Percentiles rank a stretch among this genome's conserved stretches.
Evolutionary conservation across 2,329 filamentous ascomycete species (phyloP).

Genomic region (Epichloe festucae): DNA sequence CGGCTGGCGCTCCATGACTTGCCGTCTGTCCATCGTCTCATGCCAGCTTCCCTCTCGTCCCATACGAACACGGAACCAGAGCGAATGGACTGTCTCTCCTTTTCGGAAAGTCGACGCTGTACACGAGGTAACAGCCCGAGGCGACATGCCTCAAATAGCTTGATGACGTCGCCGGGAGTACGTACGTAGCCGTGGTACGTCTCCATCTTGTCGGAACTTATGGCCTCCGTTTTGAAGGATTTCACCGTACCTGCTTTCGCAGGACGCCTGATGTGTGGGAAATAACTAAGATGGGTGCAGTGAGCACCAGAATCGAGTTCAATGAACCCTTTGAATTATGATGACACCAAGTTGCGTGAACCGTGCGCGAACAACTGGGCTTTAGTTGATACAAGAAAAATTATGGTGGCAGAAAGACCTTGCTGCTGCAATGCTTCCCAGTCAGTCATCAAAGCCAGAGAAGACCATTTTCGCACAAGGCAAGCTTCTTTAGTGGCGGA

Average conservation of each 20-base stretch:
- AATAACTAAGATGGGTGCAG: not conserved
- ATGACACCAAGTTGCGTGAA: not conserved
- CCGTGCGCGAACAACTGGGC: not conserved
- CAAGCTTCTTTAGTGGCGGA: too few species aligned
- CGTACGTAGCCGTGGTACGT: slow-evolving; percentile 92
- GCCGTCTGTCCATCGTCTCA: slow-evolving; percentile 96
- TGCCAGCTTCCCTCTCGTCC: slow-evolving; percentile 98
- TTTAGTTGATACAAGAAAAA: not conserved
- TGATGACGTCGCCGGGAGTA: slow-evolving; percentile 92
- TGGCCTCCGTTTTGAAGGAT: slow-evolving; percentile 10
- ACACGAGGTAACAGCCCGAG: slow-evolving; percentile 82
- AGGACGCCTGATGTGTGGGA: slow-evolving; percentile 4
- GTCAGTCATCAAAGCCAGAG: not conserved
- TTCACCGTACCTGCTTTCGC: slow-evolving; percentile 9
- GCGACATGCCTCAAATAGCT: slow-evolving; percentile 94
- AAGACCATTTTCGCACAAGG: too few species aligned
- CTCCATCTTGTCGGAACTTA: slow-evolving; percentile 54
- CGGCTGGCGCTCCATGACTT: slow-evolving; percentile 98
- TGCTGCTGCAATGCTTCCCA: not conserved
- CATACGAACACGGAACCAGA: slow-evolving; percentile 99
- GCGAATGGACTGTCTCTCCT: slow-evolving; percentile 89
- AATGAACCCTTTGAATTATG: not conserved
- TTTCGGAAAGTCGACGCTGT: slow-evolving; percentile 85
- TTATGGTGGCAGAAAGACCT: not conserved
- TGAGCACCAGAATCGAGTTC: not conserved